phyloP scores from a whole-genome alignment of 2,329 filamentous ascomycete genomes.

The Beauveria rudraprayagi region DNA sequence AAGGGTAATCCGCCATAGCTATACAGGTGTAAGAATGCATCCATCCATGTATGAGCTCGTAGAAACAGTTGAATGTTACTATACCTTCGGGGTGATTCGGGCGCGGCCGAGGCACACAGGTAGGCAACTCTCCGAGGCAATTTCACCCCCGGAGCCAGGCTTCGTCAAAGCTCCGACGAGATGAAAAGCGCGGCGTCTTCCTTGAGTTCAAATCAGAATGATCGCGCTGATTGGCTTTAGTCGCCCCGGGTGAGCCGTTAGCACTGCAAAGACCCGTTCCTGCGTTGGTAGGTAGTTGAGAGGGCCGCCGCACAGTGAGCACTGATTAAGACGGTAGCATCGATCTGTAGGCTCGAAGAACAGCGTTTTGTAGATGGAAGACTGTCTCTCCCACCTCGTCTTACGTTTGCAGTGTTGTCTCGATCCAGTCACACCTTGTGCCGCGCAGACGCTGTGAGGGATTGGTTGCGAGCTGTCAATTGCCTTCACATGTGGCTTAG shows the following conservation, averaged over 20 bases:
- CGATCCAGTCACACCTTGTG: not conserved
- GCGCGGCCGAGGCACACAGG: not conserved
- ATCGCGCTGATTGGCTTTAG: not conserved
- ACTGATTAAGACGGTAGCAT: not conserved
- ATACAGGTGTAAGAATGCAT: not conserved
- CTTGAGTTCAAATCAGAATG: not conserved
- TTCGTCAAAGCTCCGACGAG: not conserved
- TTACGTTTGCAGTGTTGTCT: conserved; percentile 1
- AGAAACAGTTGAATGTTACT: not conserved
- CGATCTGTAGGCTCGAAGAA: not conserved
- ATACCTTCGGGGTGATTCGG: not conserved
- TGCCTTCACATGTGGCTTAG: conserved; percentile 5
- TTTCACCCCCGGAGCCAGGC: not conserved
- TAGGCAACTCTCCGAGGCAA: not conserved
- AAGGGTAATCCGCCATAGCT: conserved; percentile 52
- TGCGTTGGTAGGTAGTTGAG: conserved; percentile 1
- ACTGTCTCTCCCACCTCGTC: not conserved
- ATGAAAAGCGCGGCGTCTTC: no score
- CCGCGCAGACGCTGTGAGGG: not conserved
- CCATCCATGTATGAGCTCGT: not conserved
- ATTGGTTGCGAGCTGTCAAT: conserved; percentile 7
- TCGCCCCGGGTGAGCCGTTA: not conserved
- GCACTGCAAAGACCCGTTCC: not conserved
- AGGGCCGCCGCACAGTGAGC: not conserved
- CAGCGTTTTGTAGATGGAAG: not conserved